These are phyloP conservation scores for Ustilago sp. DNA, from an alignment of 1,284 basidiomycete species.

Conservation along the genomic window DNA sequence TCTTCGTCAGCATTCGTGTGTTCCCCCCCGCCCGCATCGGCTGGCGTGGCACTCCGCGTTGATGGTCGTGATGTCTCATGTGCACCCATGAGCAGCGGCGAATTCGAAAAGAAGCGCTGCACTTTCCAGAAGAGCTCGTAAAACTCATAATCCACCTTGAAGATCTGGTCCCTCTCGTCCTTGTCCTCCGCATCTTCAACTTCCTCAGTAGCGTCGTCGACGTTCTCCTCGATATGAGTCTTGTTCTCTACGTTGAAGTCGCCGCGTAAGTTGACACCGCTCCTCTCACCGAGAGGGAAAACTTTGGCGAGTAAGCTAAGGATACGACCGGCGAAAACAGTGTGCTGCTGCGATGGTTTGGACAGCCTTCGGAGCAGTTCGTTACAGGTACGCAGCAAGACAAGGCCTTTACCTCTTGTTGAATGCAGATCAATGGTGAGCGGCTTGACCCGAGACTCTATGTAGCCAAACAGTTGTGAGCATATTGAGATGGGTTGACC, in stretches of 20 bases:
- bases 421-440: slow-evolving; percentile 75
- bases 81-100: slow-evolving; percentile 51
- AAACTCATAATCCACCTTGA: slow-evolving; percentile 45
- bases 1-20: slow-evolving; percentile 30
- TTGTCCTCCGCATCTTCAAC: slow-evolving; percentile 18
- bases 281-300: slow-evolving; percentile 86
- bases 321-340: slow-evolving; percentile 87
- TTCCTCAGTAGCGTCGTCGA: slow-evolving; percentile 22
- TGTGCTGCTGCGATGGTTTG: slow-evolving; percentile 80
- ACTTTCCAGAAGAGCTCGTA: slow-evolving; percentile 65
- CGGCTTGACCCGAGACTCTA: slow-evolving; percentile 50
- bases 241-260: slow-evolving; percentile 78
- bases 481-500: slow-evolving; percentile 49
- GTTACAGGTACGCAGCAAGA: slow-evolving; percentile 84
- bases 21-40: slow-evolving; percentile 16
- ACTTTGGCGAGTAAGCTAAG: slow-evolving; percentile 85
- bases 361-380: slow-evolving; percentile 85
- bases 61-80: slow-evolving; percentile 23
- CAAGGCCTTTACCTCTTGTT: slow-evolving; percentile 85
- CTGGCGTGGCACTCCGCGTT: slow-evolving; percentile 37
- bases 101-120: slow-evolving; percentile 63
- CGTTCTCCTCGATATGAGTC: slow-evolving; percentile 50
- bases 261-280: slow-evolving; percentile 88
- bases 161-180: slow-evolving; percentile 50
- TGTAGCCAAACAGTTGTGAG: slow-evolving; percentile 57